Percentiles rank a stretch among this genome's conserved stretches.
Conservation (phyloP, 495 filamentous ascomycete species). For the Penicillium bovifimosum region DNA sequence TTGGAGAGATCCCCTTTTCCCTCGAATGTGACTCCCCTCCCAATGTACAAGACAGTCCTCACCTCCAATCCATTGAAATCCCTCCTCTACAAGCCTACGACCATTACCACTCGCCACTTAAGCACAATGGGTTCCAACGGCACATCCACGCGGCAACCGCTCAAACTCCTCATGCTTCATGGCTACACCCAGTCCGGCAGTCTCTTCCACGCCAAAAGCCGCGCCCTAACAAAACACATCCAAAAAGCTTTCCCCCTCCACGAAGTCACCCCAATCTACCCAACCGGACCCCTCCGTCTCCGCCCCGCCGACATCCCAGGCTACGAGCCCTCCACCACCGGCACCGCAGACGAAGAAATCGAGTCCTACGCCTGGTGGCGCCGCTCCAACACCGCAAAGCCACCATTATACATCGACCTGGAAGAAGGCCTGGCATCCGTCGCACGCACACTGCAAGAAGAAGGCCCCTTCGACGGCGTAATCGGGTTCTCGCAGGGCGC, state of each 20-base stretch:
- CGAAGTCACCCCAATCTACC: slow-evolving; percentile 48
- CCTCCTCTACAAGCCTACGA: neutral
- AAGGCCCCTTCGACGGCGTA: slow-evolving; percentile 63
- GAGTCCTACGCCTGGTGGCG: slow-evolving; percentile 86
- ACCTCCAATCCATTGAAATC: neutral
- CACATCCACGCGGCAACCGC: slow-evolving; percentile 25
- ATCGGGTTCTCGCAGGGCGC: slow-evolving; percentile 75
- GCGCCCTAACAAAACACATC: slow-evolving; percentile 76
- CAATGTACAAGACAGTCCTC: neutral
- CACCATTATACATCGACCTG: slow-evolving; percentile 59
- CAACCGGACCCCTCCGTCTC: slow-evolving; percentile 53
- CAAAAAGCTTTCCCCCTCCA: slow-evolving; percentile 61
- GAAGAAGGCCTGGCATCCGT: slow-evolving; percentile 56
- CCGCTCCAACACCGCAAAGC: slow-evolving; percentile 43
- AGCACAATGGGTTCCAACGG: slow-evolving; percentile 21
- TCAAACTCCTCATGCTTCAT: slow-evolving; percentile 54
- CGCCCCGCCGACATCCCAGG: slow-evolving; percentile 65
- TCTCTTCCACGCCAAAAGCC: slow-evolving; percentile 83
- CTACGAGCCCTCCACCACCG: slow-evolving; percentile 39
- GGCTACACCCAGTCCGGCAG: slow-evolving; percentile 89
- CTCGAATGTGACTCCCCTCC: neutral
- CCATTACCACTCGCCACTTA: neutral
- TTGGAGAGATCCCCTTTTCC: neutral
- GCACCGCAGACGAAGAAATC: slow-evolving; percentile 34
- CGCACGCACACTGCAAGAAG: slow-evolving; percentile 52